phyloP scores from a whole-genome alignment of 179 eudicot genomes.

The Sideroxylon spinosum region DNA sequence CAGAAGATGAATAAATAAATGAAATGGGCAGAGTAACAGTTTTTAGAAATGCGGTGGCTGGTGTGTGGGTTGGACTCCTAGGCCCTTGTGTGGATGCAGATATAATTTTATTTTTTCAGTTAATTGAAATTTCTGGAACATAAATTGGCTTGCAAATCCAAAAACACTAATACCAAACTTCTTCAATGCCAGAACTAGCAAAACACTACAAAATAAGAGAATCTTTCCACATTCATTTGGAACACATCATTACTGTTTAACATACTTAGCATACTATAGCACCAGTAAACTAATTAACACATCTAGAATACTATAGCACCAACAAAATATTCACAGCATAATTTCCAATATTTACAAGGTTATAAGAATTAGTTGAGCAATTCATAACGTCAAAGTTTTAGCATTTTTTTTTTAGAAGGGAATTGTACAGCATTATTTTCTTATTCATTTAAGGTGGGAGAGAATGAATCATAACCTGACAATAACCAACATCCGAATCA shows the following conservation, averaged over 20 bases:
- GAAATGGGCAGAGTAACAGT: background rate
- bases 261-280: too few species aligned
- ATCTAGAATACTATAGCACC: too few species aligned
- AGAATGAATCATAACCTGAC: constrained; percentile 54
- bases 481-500: constrained; percentile 94
- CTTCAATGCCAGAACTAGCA: background rate
- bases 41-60: too few species aligned
- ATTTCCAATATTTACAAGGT: background rate
- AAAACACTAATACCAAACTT: background rate
- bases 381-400: background rate
- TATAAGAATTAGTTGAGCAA: background rate
- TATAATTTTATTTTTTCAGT: background rate
- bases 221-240: background rate
- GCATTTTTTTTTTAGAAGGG: background rate
- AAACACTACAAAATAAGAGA: background rate
- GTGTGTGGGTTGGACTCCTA: background rate
- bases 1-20: background rate
- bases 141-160: background rate
- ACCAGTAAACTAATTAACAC: too few species aligned
- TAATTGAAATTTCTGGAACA: background rate
- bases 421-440: background rate
- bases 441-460: constrained; percentile 5
- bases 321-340: too few species aligned
- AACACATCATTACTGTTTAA: background rate
- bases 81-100: background rate